Percentiles rank a stretch among this genome's conserved stretches.
These are phyloP conservation scores for Albizia julibrissin DNA, from an alignment of 306 rosid genomes.

Conservation along the genomic window DNA sequence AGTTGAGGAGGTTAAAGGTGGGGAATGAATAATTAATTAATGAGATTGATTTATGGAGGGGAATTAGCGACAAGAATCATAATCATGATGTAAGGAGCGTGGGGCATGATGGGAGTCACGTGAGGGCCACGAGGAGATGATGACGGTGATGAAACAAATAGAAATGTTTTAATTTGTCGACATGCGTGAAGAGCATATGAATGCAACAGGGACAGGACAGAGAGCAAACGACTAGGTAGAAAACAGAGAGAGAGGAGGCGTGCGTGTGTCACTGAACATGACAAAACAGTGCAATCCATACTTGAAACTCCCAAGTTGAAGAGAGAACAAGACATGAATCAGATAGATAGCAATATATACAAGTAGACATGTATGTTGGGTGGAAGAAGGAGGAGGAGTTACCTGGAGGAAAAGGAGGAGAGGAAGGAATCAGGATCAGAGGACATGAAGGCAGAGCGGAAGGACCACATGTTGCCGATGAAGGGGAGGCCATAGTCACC, in stretches of 20 bases:
- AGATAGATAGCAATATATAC: no score
- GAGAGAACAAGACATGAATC: not conserved
- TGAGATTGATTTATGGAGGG: no score
- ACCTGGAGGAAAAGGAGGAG: conserved; percentile 70
- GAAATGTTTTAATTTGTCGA: not conserved
- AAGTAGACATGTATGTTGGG: no score
- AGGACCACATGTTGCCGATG: conserved; percentile 97
- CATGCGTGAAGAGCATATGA: not conserved
- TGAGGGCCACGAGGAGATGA: not conserved
- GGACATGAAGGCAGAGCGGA: conserved; percentile 87
- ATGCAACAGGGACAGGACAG: not conserved
- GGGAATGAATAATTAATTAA: not conserved
- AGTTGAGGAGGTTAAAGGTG: not conserved
- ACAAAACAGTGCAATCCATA: conserved; percentile 18
- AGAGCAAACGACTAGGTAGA: not conserved
- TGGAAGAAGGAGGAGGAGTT: not conserved
- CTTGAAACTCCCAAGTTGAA: not conserved
- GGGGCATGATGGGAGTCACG: not conserved
- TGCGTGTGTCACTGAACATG: conserved; percentile 28
- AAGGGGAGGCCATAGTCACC: conserved; percentile 92
- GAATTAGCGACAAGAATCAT: not conserved
- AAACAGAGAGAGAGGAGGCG: not conserved
- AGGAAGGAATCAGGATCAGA: conserved; percentile 77
- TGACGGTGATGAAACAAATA: not conserved
- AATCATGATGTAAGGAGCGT: not conserved